Evolutionary conservation across 176 grass and related monocot species (phyloP).

Genomic region (Eragrostis nindensis): DNA sequence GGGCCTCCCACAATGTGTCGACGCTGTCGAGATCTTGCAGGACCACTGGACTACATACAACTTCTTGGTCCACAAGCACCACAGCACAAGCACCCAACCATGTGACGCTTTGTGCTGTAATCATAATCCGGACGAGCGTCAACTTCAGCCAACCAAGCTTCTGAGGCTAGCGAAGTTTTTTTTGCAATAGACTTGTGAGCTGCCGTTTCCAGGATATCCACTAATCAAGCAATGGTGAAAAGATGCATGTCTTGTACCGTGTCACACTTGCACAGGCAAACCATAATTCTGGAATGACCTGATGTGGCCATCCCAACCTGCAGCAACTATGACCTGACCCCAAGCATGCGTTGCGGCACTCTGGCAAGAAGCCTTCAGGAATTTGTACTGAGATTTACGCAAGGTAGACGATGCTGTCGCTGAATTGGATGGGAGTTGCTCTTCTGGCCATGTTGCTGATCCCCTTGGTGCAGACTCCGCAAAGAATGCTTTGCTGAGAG

Average conservation of each 20-base stretch:
- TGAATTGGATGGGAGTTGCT: constrained; percentile 62
- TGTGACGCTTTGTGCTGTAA: constrained; percentile 44
- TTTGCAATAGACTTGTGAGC: constrained; percentile 20
- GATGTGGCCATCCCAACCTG: constrained; percentile 84
- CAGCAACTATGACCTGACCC: constrained; percentile 93
- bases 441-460: constrained; percentile 87
- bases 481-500: constrained; percentile 59
- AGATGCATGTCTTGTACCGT: constrained; percentile 30
- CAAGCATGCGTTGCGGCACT: constrained; percentile 62
- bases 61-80: constrained; percentile 54
- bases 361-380: constrained; percentile 92
- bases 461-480: constrained; percentile 60
- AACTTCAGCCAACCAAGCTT: constrained; percentile 36
- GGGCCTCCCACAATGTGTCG: constrained; percentile 20
- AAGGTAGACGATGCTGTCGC: constrained; percentile 54
- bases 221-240: constrained; percentile 28
- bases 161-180: constrained; percentile 11
- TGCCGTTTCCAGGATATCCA: constrained; percentile 19
- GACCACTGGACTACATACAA: constrained; percentile 58
- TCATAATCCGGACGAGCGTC: constrained; percentile 34
- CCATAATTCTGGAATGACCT: constrained; percentile 96
- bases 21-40: constrained; percentile 48
- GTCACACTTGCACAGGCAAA: constrained; percentile 71
- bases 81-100: constrained; percentile 55
- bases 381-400: constrained; percentile 72